Evolutionary conservation across 352 stramenopile genomes (phyloP).

Genomic region (Lagenidium sp.): DNA sequence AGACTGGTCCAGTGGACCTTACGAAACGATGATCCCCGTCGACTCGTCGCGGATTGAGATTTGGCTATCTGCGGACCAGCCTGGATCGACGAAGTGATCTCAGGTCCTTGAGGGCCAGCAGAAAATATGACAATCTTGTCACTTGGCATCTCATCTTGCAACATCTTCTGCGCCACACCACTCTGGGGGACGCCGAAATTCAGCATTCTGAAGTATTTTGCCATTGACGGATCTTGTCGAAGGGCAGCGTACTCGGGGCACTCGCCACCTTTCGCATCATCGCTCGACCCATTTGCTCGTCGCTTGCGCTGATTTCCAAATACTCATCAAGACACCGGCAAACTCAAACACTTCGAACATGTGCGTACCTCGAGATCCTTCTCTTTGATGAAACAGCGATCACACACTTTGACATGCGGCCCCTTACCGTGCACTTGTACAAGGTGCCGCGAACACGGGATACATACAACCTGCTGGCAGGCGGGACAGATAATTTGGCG

Average conservation of each 20-base stretch:
- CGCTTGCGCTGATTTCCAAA: slow-evolving; percentile 23
- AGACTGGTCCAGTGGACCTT: slow-evolving; percentile 80
- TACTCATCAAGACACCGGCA: slow-evolving; percentile 5
- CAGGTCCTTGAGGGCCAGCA: too few relatives aligned
- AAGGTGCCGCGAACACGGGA: slow-evolving; percentile 48
- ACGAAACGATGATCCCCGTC: slow-evolving; percentile 44
- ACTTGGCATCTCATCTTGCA: slow-evolving; percentile 52
- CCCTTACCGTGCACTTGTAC: slow-evolving; percentile 30
- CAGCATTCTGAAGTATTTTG: slow-evolving; percentile 86
- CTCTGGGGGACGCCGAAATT: slow-evolving; percentile 57
- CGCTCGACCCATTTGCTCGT: slow-evolving; percentile 5
- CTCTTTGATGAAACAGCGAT: slow-evolving; percentile 67
- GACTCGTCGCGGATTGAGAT: too few relatives aligned
- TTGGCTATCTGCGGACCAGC: too few relatives aligned
- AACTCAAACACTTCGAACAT: not conserved
- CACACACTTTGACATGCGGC: slow-evolving; percentile 44
- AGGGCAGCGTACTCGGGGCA: slow-evolving; percentile 44
- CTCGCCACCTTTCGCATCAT: slow-evolving; percentile 15
- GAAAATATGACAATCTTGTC: slow-evolving; percentile 57
- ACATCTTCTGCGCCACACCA: slow-evolving; percentile 73
- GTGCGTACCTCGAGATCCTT: slow-evolving; percentile 43
- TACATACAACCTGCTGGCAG: slow-evolving; percentile 44
- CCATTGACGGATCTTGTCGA: slow-evolving; percentile 45
- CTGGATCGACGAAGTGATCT: too few relatives aligned
- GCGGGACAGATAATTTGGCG: slow-evolving; percentile 39